Evolutionary conservation across 139 green algal species (phyloP).

Genomic region (Spirogloea muscicola): DNA sequence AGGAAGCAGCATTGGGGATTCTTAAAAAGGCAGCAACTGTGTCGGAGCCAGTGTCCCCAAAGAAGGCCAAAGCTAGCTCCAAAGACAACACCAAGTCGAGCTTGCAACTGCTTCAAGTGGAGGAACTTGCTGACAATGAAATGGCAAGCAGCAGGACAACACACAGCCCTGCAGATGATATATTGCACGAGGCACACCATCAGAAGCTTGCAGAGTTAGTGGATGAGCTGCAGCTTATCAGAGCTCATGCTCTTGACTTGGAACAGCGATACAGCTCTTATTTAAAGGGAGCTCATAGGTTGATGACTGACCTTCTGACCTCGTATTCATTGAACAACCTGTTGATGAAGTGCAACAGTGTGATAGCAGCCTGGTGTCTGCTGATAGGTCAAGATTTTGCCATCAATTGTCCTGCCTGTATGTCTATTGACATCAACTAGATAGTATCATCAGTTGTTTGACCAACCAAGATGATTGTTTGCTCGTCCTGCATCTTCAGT

Average conservation of each 20-base stretch:
- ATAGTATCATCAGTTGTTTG: not conserved
- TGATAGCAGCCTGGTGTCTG: not conserved
- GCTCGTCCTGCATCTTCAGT: not conserved
- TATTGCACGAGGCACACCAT: too few relatives aligned
- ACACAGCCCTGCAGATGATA: too few relatives aligned
- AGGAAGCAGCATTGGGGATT: too few relatives aligned
- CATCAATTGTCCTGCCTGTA: not conserved
- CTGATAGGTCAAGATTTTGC: not conserved
- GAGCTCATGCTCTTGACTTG: constrained; percentile 23
- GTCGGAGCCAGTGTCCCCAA: too few relatives aligned
- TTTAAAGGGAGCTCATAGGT: constrained; percentile 6
- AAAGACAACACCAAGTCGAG: too few relatives aligned
- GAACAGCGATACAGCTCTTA: not conserved
- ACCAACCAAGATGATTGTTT: not conserved
- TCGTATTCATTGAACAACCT: not conserved
- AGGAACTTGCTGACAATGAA: too few relatives aligned
- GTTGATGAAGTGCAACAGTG: not conserved
- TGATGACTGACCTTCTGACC: not conserved
- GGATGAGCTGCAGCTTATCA: constrained; percentile 19
- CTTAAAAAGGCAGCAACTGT: too few relatives aligned
- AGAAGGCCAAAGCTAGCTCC: too few relatives aligned
- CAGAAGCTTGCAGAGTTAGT: too few relatives aligned
- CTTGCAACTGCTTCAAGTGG: too few relatives aligned
- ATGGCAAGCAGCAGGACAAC: too few relatives aligned
- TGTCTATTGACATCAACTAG: not conserved